phyloP scores from a whole-genome alignment of 345 rosid species.

The Trapa bicornis region DNA sequence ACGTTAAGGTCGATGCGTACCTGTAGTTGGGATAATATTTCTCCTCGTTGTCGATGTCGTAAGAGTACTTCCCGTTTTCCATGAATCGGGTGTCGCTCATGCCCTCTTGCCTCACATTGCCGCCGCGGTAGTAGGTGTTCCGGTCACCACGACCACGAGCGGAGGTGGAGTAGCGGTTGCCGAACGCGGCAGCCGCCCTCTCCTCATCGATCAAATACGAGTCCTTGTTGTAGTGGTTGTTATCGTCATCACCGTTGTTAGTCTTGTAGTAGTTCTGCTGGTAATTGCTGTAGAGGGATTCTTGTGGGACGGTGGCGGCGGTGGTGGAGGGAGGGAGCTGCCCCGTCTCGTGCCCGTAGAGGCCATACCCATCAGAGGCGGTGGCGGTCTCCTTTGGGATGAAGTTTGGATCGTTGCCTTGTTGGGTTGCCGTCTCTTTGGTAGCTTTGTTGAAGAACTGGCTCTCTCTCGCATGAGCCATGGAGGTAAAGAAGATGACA shows the following conservation, averaged over 20 bases:
- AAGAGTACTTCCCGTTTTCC: constrained; percentile 29
- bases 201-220: constrained; percentile 7
- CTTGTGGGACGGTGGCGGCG: constrained; percentile 11
- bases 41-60: constrained; percentile 16
- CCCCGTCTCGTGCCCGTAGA: constrained; percentile 28
- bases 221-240: constrained; percentile 14
- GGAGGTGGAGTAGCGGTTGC: constrained; percentile 14
- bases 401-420: constrained; percentile 16
- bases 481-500: constrained; percentile 7
- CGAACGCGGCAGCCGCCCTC: constrained; percentile 11
- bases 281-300: constrained; percentile 12
- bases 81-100: constrained; percentile 44
- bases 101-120: constrained; percentile 21
- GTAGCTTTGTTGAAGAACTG: constrained; percentile 33
- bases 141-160: constrained; percentile 5
- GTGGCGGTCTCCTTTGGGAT: constrained; percentile 17
- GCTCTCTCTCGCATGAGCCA: constrained; percentile 23
- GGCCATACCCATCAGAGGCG: constrained; percentile 35
- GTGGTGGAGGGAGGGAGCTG: constrained; percentile 14
- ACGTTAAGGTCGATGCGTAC: not conserved
- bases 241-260: constrained; percentile 6
- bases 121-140: constrained; percentile 15
- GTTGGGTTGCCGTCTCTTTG: constrained; percentile 1
- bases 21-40: constrained; percentile 11
- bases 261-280: not conserved